Base-by-base conservation (phyloP, 805 yeast genomes). In the Spathaspora sp. region DNA sequence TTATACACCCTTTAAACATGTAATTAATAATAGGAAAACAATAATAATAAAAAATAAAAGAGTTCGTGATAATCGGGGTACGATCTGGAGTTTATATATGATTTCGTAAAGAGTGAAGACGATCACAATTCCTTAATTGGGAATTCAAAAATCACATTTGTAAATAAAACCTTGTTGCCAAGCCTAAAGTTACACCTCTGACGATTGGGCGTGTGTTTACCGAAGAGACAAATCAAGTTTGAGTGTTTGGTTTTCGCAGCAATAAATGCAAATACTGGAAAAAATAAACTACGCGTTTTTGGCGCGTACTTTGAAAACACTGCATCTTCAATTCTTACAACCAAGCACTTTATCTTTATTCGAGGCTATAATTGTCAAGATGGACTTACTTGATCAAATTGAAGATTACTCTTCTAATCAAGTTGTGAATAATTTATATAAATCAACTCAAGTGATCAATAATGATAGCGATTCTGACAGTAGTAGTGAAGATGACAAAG, bases 301-400 rank as follows among this genome's bases (percentile, higher is more conserved):
- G n/a, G 40, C 40, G 40, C 40, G 40, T 35, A 11, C 9, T 11
- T 14, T n/a, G 9, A 35, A 35, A 35, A 35, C 40, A 35, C 40
- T n/a, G 4, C 3, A 35, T 16, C 8, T 14, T 35, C n/a, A n/a
- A n/a, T 35, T 35, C 8, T 35, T 35, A 35, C 40, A 35, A 35
- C 40, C 40, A 35, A 35, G 14, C 26, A 23, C 26, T 23, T 14
- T 17, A 35, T 7, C 40, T 16, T 35, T 9, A 14, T n/a, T 35
- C 14, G 40, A 14, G 5, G 14, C 40, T 7, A 14, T 7, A 14
- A 23, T 6, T 4, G 26, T 3, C 20, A 43, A 12, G 11, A 63
- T 61, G 66, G 65, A 62, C 44, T 59, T 63, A 50, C 48, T 62
- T 44, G 62, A 62, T 47, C 53, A 49, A 16, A 59, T 60, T 16